These are phyloP conservation scores for Beta corolliflora DNA, from an alignment of 179 eudicot genomes.

Conservation along the genomic window DNA sequence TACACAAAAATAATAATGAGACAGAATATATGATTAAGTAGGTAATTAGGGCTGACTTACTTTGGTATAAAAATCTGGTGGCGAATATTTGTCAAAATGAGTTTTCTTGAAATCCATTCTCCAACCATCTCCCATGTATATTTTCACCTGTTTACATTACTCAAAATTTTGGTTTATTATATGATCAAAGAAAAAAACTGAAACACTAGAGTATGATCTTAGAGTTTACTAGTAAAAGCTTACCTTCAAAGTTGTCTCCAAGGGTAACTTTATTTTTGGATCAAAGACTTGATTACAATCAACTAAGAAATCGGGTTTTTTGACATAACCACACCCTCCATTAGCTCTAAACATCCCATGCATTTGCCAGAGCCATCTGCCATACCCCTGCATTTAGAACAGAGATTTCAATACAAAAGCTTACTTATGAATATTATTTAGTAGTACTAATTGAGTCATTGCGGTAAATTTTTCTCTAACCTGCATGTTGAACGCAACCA, in stretches of 20 bases:
- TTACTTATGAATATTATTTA: background rate
- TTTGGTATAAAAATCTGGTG: conserved; percentile 83
- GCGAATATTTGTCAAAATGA: conserved; percentile 79
- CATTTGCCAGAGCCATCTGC: conserved; percentile 86
- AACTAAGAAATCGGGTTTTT: conserved; percentile 74
- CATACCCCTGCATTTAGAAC: conserved; percentile 64
- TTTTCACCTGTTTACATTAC: conserved; percentile 57
- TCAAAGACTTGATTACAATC: conserved; percentile 49
- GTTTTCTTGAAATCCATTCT: conserved; percentile 80
- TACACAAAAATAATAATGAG: too few species aligned
- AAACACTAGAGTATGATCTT: background rate
- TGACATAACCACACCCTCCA: conserved; percentile 88
- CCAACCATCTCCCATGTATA: conserved; percentile 96
- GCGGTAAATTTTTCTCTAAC: conserved; percentile 27
- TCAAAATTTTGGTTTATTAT: background rate
- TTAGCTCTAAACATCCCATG: conserved; percentile 89
- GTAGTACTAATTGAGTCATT: background rate
- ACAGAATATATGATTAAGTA: too few species aligned
- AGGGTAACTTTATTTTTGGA: conserved; percentile 53
- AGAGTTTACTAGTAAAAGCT: background rate
- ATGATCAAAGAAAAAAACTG: background rate
- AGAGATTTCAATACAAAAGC: background rate
- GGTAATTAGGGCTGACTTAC: conserved; percentile 34
- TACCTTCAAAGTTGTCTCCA: conserved; percentile 75
- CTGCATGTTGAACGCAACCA: conserved; percentile 99